phyloP scores from a whole-genome alignment of 192 early-diverging fungal genomes.

The Phycomyces nitens region DNA sequence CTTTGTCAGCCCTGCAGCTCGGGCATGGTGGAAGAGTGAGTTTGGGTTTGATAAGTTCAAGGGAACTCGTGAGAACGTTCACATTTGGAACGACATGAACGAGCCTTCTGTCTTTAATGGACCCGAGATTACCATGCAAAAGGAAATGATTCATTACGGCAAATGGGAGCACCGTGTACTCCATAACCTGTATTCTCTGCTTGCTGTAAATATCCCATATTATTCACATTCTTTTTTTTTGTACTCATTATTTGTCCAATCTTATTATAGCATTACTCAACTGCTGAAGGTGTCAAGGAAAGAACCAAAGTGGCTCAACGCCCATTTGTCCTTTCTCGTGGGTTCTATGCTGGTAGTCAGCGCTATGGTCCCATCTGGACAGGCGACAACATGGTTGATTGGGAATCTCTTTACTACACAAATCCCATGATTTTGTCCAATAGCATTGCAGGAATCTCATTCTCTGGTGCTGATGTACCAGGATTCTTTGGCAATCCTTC shows the following conservation, averaged over 20 bases:
- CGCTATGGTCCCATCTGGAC: slow-evolving; percentile 98
- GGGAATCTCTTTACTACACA: slow-evolving; percentile 80
- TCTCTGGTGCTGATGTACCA: slow-evolving; percentile 90
- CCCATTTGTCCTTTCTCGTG: slow-evolving; percentile 93
- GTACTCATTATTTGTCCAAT: neutral
- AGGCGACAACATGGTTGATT: slow-evolving; percentile 90
- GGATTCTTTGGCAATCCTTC: slow-evolving; percentile 96
- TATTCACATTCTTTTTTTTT: neutral
- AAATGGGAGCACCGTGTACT: slow-evolving; percentile 89
- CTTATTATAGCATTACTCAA: slow-evolving; percentile 68
- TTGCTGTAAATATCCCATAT: slow-evolving; percentile 51
- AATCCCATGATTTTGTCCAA: slow-evolving; percentile 90
- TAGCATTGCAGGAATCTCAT: slow-evolving; percentile 83
- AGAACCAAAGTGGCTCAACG: slow-evolving; percentile 57
- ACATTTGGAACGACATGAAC: slow-evolving; percentile 99
- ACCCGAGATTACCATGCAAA: slow-evolving; percentile 95
- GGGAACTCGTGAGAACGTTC: slow-evolving; percentile 75
- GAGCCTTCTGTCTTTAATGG: slow-evolving; percentile 97
- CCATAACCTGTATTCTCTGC: slow-evolving; percentile 91
- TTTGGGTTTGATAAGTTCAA: slow-evolving; percentile 80
- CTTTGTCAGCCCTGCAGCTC: slow-evolving; percentile 75
- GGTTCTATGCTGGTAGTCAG: slow-evolving; percentile 95
- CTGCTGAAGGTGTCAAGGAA: slow-evolving; percentile 73
- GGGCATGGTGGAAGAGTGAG: slow-evolving; percentile 74
- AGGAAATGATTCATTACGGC: slow-evolving; percentile 85